Evolutionary conservation across 2,329 filamentous ascomycete genomes (phyloP), one percentile per base, ranked within the genome.

Genomic region (Trichothecium roseum): DNA sequence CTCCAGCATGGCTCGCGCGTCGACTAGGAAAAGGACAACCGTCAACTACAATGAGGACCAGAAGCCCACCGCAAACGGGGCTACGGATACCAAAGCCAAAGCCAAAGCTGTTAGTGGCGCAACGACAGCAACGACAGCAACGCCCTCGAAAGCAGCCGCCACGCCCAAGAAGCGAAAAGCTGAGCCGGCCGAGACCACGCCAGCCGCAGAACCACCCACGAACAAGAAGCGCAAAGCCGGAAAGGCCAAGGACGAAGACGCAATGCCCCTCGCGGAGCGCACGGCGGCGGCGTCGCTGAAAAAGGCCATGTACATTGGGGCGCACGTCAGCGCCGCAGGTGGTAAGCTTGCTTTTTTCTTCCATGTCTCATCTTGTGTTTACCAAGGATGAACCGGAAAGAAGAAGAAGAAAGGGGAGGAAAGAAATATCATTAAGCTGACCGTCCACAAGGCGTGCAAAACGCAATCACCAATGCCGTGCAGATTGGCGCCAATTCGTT

Each of bases 401-500:
- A n/a, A n/a, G n/a, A n/a, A n/a, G n/a, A n/a, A n/a, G n/a, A n/a
- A n/a, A n/a, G n/a, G n/a, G n/a, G 20, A 24, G 10, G 20, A 10
- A 24, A 24, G 20, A 24, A 6, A 24, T 24, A 24, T 10, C 20
- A 6, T 6, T 24, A 24, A 6, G 20, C 20, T 24, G 10, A 24
- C 10, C 30, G 9, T 28, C 16, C 20, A 18, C 18, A 40, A 88
- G 84, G 88, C 36, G 84, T 96, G 1, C 87, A 95, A 38, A 95
- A 96, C 56, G 73, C 88, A 0, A 70, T 96, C 39, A 65, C 69
- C 16, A 94, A 94, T 47, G 75, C 82, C 30, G 54, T 80, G 2
- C 73, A 86, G 34, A 87, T 94, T 44, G 88, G 88, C 36, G 88
- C 83, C 42, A 98, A 96, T 54, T 78, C 88, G 8, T 94, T 96